Conservation (phyloP, 2,329 filamentous ascomycete species). For the Ascosphaera aggregata region DNA sequence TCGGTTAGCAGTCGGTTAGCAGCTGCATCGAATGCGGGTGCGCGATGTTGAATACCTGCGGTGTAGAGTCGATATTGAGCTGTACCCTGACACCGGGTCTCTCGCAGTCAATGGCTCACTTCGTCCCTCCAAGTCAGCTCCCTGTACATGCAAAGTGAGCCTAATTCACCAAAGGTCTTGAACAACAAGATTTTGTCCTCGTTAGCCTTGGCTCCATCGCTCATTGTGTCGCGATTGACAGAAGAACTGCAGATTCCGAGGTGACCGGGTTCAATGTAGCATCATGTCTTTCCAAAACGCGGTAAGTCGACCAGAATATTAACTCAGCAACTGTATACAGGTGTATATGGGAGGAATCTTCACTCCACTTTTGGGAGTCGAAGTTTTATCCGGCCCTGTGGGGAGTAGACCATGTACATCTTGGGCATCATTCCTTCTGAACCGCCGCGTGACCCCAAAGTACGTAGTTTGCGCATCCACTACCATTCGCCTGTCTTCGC, state of each 20-base stretch:
- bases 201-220: conserved; percentile 8
- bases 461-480: conserved; percentile 6
- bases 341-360: conserved; percentile 6
- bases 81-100: conserved; percentile 10
- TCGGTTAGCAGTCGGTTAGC: no score
- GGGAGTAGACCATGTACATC: conserved; percentile 4
- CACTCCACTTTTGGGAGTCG: conserved; percentile 2
- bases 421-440: conserved; percentile 3
- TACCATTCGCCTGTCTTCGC: conserved; percentile 7
- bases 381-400: conserved; percentile 3
- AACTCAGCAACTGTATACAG: conserved; percentile 5
- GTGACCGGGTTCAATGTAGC: conserved; percentile 3
- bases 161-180: conserved; percentile 14
- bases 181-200: conserved; percentile 16
- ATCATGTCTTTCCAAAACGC: conserved; percentile 4
- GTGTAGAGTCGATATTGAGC: no score
- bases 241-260: conserved; percentile 4
- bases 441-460: conserved; percentile 5
- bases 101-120: conserved; percentile 14
- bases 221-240: conserved; percentile 2
- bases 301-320: conserved; percentile 5
- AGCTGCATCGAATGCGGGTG: no score
- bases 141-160: conserved; percentile 2
- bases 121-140: conserved; percentile 14
- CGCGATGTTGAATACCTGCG: no score